phyloP scores from a whole-genome alignment of 2,329 filamentous ascomycete genomes.

The Colletotrichum eremochloae region DNA sequence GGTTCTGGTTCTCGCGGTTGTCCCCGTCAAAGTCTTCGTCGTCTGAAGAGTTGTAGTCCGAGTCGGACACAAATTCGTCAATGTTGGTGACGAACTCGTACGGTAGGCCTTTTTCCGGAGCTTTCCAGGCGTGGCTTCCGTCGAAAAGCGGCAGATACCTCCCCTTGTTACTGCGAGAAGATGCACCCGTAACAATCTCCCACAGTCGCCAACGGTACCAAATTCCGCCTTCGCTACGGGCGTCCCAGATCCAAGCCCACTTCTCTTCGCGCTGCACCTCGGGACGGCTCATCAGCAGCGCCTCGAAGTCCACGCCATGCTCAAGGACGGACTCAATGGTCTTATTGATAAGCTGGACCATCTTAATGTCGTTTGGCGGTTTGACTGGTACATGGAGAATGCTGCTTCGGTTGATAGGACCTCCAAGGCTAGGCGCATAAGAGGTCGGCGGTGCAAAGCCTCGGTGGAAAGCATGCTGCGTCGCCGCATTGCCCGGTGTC shows the following conservation, averaged over 20 bases:
- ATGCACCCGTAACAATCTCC: constrained; percentile 81
- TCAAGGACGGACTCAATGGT: constrained; percentile 84
- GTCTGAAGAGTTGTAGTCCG: constrained; percentile 88
- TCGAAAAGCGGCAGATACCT: constrained; percentile 80
- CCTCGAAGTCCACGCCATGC: constrained; percentile 90
- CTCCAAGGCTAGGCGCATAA: constrained; percentile 64
- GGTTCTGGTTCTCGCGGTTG: constrained; percentile 60
- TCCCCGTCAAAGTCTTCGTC: constrained; percentile 81
- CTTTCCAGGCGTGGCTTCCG: constrained; percentile 81
- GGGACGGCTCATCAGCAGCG: constrained; percentile 87
- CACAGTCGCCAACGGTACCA: constrained; percentile 96
- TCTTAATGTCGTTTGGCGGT: constrained; percentile 81
- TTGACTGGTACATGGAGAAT: constrained; percentile 79
- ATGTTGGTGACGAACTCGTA: constrained; percentile 85
- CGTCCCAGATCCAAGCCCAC: constrained; percentile 95
- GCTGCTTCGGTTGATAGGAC: constrained; percentile 57
- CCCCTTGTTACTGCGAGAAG: constrained; percentile 59
- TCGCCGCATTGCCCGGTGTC: constrained; percentile 52
- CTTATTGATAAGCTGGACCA: constrained; percentile 87
- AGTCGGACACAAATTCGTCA: constrained; percentile 84
- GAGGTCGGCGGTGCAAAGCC: constrained; percentile 84
- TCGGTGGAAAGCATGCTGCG: constrained; percentile 62
- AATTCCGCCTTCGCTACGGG: constrained; percentile 81
- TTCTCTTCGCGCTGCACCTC: constrained; percentile 88
- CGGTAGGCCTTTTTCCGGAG: constrained; percentile 78